phyloP scores from a whole-genome alignment of 441 rosid genomes.

The Erodium texanum region DNA sequence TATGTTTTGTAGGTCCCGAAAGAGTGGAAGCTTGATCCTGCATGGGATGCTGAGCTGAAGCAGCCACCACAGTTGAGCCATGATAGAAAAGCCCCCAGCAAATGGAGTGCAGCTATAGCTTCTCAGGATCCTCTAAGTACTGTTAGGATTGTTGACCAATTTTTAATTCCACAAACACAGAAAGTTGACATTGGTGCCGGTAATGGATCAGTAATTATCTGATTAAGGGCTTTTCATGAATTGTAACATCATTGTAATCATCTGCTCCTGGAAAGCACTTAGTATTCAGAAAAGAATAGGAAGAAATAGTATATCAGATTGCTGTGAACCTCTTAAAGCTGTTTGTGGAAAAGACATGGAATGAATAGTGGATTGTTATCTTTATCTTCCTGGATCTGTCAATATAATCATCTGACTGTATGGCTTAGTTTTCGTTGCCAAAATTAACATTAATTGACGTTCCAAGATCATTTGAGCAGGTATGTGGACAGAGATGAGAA shows the following conservation, averaged over 20 bases:
- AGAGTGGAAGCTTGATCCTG: conserved; percentile 87
- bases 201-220: conserved; percentile 32
- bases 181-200: conserved; percentile 27
- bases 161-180: conserved; percentile 44
- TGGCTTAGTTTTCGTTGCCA: background rate
- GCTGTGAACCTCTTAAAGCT: background rate
- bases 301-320: background rate
- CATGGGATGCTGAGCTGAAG: conserved; percentile 76
- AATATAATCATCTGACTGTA: background rate
- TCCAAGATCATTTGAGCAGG: conserved; percentile 1
- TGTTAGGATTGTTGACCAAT: conserved; percentile 72
- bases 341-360: background rate
- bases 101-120: conserved; percentile 65
- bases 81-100: conserved; percentile 60
- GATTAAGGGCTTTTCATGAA: conserved; percentile 19
- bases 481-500: background rate
- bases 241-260: conserved; percentile 24
- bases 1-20: conserved; percentile 64
- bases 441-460: background rate
- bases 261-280: background rate
- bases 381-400: background rate
- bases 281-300: background rate
- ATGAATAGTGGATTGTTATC: background rate
- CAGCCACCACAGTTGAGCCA: conserved; percentile 53
- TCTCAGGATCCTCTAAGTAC: conserved; percentile 72